phyloP scores from a whole-genome alignment of 73 alveolate genomes.

The Durusdinium trenchii region DNA sequence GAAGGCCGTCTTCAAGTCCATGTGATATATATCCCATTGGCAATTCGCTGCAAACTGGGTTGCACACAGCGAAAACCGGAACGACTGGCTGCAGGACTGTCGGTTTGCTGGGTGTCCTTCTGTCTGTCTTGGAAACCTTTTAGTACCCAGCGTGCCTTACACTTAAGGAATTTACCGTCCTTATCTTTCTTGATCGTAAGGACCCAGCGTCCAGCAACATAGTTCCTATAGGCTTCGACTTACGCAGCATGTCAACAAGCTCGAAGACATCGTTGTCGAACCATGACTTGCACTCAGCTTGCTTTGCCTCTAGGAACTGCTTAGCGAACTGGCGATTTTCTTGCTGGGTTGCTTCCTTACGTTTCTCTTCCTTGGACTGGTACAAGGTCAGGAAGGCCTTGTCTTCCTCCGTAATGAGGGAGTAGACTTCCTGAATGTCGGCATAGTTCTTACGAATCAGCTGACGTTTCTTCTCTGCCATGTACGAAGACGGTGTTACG shows the following conservation, averaged over 20 bases:
- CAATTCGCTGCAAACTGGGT: neutral
- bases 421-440: neutral
- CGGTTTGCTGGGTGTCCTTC: neutral
- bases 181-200: constrained; percentile 1
- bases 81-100: neutral
- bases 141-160: too few relatives aligned
- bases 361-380: neutral
- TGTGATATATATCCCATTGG: neutral
- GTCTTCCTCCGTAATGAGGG: neutral
- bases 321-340: neutral
- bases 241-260: neutral
- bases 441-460: neutral
- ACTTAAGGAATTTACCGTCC: too few relatives aligned
- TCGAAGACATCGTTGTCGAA: constrained; percentile 2
- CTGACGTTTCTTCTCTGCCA: neutral
- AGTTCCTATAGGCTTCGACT: neutral
- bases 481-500: neutral
- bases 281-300: neutral
- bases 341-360: neutral
- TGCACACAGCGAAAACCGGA: neutral
- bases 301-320: constrained; percentile 13
- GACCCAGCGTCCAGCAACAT: constrained; percentile 31
- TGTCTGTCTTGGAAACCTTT: too few relatives aligned
- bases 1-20: constrained; percentile 45
- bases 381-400: neutral